Conservation (phyloP, 129 eudicot species). For the Flaveria ramosissima region DNA sequence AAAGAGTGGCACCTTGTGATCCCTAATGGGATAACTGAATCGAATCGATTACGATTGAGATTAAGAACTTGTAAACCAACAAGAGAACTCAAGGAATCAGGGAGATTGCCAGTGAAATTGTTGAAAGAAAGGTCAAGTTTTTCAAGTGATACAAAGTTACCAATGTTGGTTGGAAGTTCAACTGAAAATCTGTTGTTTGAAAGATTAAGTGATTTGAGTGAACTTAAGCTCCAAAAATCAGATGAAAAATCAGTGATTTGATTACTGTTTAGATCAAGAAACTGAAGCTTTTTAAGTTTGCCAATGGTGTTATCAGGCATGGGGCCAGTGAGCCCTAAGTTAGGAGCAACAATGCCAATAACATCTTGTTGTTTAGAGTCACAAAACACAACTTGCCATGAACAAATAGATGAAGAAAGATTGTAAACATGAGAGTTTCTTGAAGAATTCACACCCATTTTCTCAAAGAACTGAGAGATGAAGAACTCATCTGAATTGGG, state of each 20-base stretch:
- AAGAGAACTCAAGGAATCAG: constrained; percentile 70
- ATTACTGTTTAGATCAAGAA: constrained; percentile 75
- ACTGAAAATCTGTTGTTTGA: constrained; percentile 61
- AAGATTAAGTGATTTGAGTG: constrained; percentile 62
- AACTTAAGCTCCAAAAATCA: constrained; percentile 82
- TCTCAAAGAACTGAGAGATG: constrained; percentile 62
- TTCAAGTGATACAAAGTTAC: constrained; percentile 68
- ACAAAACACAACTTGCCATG: constrained; percentile 72
- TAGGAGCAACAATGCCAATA: constrained; percentile 56
- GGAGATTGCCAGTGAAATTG: constrained; percentile 56
- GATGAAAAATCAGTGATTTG: constrained; percentile 63
- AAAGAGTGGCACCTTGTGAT: constrained; percentile 56
- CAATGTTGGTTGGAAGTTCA: constrained; percentile 66
- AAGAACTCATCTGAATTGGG: constrained; percentile 83
- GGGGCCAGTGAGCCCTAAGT: constrained; percentile 64
- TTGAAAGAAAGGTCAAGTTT: constrained; percentile 72
- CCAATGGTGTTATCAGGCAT: constrained; percentile 80
- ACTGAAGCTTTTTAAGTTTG: constrained; percentile 62
- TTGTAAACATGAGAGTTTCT: constrained; percentile 41
- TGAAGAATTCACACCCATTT: constrained; percentile 60
- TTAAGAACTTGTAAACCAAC: constrained; percentile 49
- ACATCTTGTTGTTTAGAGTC: constrained; percentile 59
- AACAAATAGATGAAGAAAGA: constrained; percentile 63
- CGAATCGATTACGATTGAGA: constrained; percentile 56
- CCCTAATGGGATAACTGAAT: constrained; percentile 56